phyloP scores from a whole-genome alignment of 495 filamentous ascomycete genomes.

The Talaromyces wortmannii region DNA sequence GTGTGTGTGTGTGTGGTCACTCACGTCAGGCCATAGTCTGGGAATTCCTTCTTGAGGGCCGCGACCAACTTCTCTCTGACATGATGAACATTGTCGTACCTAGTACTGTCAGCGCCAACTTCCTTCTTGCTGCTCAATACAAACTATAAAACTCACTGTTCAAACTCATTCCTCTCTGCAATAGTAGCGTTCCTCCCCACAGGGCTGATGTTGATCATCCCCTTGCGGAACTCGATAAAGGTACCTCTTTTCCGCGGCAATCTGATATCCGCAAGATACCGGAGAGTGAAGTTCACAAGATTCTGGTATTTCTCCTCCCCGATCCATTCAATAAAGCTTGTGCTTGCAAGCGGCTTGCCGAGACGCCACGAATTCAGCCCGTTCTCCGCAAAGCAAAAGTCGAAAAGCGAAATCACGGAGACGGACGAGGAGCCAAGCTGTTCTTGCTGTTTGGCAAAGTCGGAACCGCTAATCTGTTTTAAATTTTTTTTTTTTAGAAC shows the following conservation, averaged over 20 bases:
- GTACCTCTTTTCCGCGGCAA: conserved; percentile 85
- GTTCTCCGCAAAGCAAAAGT: conserved; percentile 96
- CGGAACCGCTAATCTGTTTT: conserved; percentile 64
- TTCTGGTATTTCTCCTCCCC: conserved; percentile 90
- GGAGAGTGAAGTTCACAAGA: conserved; percentile 77
- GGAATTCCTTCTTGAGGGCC: conserved; percentile 71
- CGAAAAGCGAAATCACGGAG: conserved; percentile 74
- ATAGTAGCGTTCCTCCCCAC: conserved; percentile 83
- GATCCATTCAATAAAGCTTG: conserved; percentile 85
- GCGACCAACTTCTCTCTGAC: conserved; percentile 67
- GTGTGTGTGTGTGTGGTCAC: conserved; percentile 19
- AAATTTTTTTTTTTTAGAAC: not conserved
- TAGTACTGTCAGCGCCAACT: conserved; percentile 19
- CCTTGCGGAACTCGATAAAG: conserved; percentile 92
- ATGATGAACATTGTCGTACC: conserved; percentile 68
- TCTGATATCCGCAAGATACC: conserved; percentile 84
- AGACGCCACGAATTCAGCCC: conserved; percentile 85
- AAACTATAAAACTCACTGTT: conserved; percentile 49
- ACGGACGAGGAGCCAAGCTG: conserved; percentile 66
- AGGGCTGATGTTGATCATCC: conserved; percentile 93
- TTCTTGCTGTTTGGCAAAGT: conserved; percentile 91
- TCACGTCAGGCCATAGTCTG: conserved; percentile 77
- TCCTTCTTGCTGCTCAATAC: too few relatives aligned
- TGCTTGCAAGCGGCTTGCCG: conserved; percentile 62
- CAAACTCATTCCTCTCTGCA: conserved; percentile 73